Conservation (phyloP, 2,329 filamentous ascomycete genomes). For the Botrytis paeoniae region DNA sequence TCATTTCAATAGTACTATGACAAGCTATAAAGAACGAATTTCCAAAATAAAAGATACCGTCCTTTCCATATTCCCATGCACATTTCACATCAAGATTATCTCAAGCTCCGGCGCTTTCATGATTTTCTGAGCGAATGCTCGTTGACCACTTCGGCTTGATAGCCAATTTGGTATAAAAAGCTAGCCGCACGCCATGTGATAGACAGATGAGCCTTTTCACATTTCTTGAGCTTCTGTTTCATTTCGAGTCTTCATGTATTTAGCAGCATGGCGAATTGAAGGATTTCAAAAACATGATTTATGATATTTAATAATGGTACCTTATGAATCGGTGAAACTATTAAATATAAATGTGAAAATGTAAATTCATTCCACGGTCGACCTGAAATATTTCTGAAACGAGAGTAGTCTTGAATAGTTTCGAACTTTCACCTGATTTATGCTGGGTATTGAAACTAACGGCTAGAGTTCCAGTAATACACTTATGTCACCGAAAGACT, state of each 20-base stretch:
- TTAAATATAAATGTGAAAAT: not conserved
- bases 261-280: constrained; percentile 36
- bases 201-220: constrained; percentile 27
- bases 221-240: constrained; percentile 29
- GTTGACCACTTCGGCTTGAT: constrained; percentile 26
- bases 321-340: not conserved
- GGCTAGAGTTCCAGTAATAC: not conserved
- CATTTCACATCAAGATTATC: constrained; percentile 28
- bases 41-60: constrained; percentile 36
- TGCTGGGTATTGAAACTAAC: not conserved
- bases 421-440: not conserved
- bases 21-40: constrained; percentile 73
- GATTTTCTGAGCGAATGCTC: constrained; percentile 32
- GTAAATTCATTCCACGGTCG: no score
- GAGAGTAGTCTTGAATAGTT: not conserved
- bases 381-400: no score
- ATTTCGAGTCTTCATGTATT: constrained; percentile 33
- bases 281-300: constrained; percentile 27
- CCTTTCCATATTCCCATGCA: constrained; percentile 29
- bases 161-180: constrained; percentile 31
- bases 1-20: constrained; percentile 78
- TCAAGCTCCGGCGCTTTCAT: constrained; percentile 31
- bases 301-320: constrained; percentile 6
- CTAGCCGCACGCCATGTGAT: constrained; percentile 32
- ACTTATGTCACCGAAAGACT: not conserved